phyloP scores from a whole-genome alignment of 1,284 basidiomycete species.

The Ustilago tritici region DNA sequence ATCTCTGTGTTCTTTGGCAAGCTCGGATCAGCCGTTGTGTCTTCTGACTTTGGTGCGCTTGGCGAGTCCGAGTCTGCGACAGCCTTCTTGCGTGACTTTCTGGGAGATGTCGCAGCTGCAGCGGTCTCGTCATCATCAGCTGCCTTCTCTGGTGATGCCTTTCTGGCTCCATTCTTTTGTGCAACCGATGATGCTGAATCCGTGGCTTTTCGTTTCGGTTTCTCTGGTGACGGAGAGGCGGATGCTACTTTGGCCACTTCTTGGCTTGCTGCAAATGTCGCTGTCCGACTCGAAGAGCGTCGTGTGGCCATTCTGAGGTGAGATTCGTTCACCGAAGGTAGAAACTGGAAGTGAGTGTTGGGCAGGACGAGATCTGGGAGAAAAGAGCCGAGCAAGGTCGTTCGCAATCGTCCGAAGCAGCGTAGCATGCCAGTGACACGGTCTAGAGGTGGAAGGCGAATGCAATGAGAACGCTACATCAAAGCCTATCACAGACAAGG shows the following conservation, averaged over 20 bases:
- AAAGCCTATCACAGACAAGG: background rate
- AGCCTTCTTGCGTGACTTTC: conserved; percentile 43
- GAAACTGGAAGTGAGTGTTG: background rate
- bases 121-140: background rate
- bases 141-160: background rate
- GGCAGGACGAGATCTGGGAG: background rate
- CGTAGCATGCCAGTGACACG: conserved; percentile 13
- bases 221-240: conserved; percentile 12
- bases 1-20: conserved; percentile 49
- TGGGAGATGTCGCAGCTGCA: conserved; percentile 14
- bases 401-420: background rate
- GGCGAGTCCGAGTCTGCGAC: conserved; percentile 38
- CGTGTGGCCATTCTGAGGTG: conserved; percentile 16
- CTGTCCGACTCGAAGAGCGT: conserved; percentile 23
- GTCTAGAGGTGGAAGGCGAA: background rate
- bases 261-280: background rate
- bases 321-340: background rate
- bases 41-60: conserved; percentile 32
- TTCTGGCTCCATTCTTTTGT: background rate
- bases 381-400: background rate
- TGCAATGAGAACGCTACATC: background rate
- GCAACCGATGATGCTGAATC: conserved; percentile 9
- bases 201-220: conserved; percentile 34
- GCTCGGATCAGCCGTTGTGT: conserved; percentile 39
- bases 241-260: conserved; percentile 1